phyloP scores from a whole-genome alignment of 768 basidiomycete species.

The Kondoa malvinella region DNA sequence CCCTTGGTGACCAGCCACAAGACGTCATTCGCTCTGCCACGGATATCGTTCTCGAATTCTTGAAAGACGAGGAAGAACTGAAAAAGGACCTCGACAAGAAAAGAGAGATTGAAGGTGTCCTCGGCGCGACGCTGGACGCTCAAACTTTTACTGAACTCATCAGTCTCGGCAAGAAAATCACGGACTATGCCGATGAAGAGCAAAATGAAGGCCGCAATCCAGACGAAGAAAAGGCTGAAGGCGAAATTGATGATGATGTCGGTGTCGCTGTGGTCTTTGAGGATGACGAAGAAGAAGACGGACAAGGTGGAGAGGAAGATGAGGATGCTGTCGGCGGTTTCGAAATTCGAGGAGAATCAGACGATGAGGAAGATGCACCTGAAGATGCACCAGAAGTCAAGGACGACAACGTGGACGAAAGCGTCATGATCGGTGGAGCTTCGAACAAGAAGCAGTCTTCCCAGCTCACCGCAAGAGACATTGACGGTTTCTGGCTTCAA shows the following conservation, averaged over 20 bases:
- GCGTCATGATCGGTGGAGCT: constrained; percentile 51
- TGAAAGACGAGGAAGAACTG: constrained; percentile 57
- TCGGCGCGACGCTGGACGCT: constrained; percentile 47
- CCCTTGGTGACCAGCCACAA: constrained; percentile 85
- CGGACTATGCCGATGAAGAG: constrained; percentile 82
- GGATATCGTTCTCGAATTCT: constrained; percentile 69
- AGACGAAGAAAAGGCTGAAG: constrained; percentile 62
- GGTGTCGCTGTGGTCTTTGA: constrained; percentile 98
- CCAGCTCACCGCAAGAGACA: constrained; percentile 66
- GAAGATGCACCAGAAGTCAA: constrained; percentile 34
- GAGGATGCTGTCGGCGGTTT: constrained; percentile 68
- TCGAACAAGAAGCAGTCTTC: constrained; percentile 42
- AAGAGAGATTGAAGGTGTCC: constrained; percentile 66
- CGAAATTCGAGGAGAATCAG: constrained; percentile 60
- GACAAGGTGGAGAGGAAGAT: constrained; percentile 30
- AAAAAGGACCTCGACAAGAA: constrained; percentile 96
- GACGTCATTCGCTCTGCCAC: constrained; percentile 90
- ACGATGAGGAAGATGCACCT: constrained; percentile 38
- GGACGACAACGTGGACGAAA: constrained; percentile 40
- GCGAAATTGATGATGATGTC: constrained; percentile 82
- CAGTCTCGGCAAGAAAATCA: constrained; percentile 77
- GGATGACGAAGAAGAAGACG: constrained; percentile 83
- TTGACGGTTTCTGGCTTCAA: constrained; percentile 98
- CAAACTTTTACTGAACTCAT: constrained; percentile 71
- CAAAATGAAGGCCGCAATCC: constrained; percentile 46